phyloP scores from a whole-genome alignment of 306 rosid species.

The Cyclanthera cordifolia region DNA sequence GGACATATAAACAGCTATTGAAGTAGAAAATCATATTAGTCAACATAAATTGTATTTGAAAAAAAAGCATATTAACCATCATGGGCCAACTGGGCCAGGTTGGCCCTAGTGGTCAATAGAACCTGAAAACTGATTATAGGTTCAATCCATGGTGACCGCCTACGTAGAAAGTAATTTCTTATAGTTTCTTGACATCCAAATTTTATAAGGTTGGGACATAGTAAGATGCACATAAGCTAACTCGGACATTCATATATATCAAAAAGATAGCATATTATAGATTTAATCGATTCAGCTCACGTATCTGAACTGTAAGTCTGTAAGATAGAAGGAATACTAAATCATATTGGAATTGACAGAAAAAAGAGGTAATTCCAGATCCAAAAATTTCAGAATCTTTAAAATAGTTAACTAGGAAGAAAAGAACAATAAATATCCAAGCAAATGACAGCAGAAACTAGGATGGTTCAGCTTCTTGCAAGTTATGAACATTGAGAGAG shows the following conservation, averaged over 20 bases:
- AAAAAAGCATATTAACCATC: not conserved
- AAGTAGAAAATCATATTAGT: not conserved
- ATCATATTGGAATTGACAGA: not conserved
- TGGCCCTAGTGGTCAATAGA: not conserved
- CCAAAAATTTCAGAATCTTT: not conserved
- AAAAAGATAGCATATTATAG: too few relatives aligned
- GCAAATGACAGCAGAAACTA: not conserved
- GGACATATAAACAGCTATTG: not conserved
- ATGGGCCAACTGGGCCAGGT: too few relatives aligned
- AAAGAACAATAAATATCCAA: not conserved
- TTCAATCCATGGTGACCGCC: too few relatives aligned
- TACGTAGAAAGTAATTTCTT: too few relatives aligned
- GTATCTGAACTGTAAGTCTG: not conserved
- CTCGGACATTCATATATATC: too few relatives aligned
- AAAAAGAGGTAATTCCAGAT: not conserved
- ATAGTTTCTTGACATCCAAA: too few relatives aligned
- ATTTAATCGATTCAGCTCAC: not conserved
- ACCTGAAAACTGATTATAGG: too few relatives aligned
- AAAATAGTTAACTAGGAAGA: not conserved
- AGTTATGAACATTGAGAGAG: slow-evolving; percentile 3
- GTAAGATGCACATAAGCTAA: too few relatives aligned
- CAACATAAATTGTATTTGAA: not conserved
- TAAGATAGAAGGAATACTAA: not conserved
- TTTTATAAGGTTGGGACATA: too few relatives aligned
- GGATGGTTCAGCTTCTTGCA: slow-evolving; percentile 6